Evolutionary conservation across 169 alveolate genomes (phyloP).

Genomic region (Besnoitia besnoiti): DNA sequence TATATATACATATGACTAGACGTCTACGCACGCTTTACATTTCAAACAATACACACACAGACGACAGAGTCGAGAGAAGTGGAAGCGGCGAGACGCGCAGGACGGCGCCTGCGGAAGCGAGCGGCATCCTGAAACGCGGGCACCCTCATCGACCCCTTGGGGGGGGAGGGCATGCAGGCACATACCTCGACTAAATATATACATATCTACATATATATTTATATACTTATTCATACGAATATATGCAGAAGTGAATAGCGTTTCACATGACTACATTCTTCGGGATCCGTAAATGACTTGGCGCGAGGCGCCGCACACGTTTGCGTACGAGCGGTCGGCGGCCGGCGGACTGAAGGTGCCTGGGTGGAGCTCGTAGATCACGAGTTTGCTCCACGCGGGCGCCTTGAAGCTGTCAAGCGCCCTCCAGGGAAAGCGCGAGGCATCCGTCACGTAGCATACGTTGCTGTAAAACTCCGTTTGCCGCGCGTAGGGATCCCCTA

Average conservation of each 20-base stretch:
- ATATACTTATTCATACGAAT: background rate
- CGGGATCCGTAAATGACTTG: background rate
- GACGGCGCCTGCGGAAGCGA: no score
- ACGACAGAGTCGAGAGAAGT: no score
- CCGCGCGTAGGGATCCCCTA: constrained; percentile 46
- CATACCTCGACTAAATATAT: background rate
- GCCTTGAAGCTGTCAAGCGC: background rate
- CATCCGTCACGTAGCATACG: constrained; percentile 17
- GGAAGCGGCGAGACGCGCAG: no score
- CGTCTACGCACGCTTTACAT: background rate
- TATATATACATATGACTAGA: background rate
- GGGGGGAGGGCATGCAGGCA: no score
- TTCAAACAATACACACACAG: no score
- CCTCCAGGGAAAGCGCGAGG: background rate
- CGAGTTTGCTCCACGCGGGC: constrained; percentile 17
- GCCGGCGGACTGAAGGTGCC: constrained; percentile 27
- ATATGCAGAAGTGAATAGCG: background rate
- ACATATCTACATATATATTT: background rate
- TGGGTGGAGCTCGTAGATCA: constrained; percentile 53
- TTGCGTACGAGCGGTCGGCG: background rate
- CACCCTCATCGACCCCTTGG: no score
- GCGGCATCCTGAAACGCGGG: no score
- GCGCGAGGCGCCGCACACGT: background rate
- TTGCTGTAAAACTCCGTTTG: constrained; percentile 27
- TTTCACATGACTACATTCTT: background rate